Base-by-base conservation (phyloP, 2,329 filamentous ascomycete species). In the Botrytis tulipae region DNA sequence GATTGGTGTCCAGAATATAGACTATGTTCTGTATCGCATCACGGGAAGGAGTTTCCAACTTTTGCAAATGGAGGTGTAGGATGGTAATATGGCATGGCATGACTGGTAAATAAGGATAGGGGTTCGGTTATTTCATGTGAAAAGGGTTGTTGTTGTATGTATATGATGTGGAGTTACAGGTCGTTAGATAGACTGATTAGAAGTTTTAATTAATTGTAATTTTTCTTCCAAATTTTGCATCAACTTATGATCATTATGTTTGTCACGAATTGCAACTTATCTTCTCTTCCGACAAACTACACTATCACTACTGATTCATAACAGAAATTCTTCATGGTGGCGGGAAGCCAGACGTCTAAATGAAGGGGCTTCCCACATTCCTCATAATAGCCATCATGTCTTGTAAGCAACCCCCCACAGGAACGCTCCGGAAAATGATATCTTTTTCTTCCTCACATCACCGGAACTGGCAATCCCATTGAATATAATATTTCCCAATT, bases 1-100 rank as follows among this genome's bases (percentile, higher is more conserved):
- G 76, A 78, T 32, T 79, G 78, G 78, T 79, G 78, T 74, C 78
- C 78, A 2, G 78, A 79, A 60, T 77, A 76, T 42, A 77, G 76
- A 61, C 71, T 79, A 32, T 79, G 77, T 66, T 75, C 73, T 42
- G 54, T 60, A 42, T 71, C 76, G 14, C 35, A 59, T 32, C 37
- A 67, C 42, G 62, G 70, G 25, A 63, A 46, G 14, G 54, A 68
- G 8, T 59, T 57, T 72, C 70, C 62, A 20, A 68, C 57, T 48
- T 65, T 68, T 29, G 69, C 57, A 46, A 37, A 73, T 54, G 67
- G 70, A 73, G 65, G 40, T 20, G 37, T 63, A 40, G 44, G 37
- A 22, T 72, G 61, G 70, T 68, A 72, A 46, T 44, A 42, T 60
- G 42, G 37, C 5, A 48, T 44, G 16, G 25, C 0, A 42, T 54